Conservation (phyloP, 1,139 yeast species). For the Blastobotrys ciferrii region DNA sequence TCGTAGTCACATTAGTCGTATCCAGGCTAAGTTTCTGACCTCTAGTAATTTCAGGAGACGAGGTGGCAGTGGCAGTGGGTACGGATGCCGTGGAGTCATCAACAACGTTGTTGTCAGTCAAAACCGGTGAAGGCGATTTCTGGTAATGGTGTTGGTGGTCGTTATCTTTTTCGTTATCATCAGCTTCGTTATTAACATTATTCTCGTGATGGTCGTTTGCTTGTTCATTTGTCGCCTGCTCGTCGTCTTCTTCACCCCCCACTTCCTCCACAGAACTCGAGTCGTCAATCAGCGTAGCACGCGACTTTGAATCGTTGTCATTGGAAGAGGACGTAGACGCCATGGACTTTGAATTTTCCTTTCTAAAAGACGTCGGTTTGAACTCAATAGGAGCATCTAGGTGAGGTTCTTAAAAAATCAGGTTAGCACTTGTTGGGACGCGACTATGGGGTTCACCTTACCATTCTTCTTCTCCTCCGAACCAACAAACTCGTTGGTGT, state of each 20-base stretch:
- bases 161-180: not conserved
- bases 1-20: not conserved
- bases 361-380: constrained; percentile 15
- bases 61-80: not conserved
- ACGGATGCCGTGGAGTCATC: not conserved
- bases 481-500: constrained; percentile 2
- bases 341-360: constrained; percentile 3
- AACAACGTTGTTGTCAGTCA: not conserved
- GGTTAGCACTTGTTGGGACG: not conserved
- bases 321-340: not conserved
- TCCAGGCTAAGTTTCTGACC: not conserved
- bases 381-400: constrained; percentile 24
- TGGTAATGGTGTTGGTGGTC: no score
- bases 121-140: not conserved
- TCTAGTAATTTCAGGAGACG: not conserved
- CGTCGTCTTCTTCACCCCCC: not conserved
- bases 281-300: constrained; percentile 13
- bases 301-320: constrained; percentile 7
- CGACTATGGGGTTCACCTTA: not conserved
- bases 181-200: not conserved
- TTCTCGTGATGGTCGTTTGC: not conserved
- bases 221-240: not conserved
- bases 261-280: constrained; percentile 7
- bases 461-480: not conserved
- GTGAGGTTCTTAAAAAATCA: constrained; percentile 9